These are phyloP conservation scores for Sphagnum fallax DNA, from an alignment of 228 moss, liverwort and hornwort species.

Conservation along the genomic window DNA sequence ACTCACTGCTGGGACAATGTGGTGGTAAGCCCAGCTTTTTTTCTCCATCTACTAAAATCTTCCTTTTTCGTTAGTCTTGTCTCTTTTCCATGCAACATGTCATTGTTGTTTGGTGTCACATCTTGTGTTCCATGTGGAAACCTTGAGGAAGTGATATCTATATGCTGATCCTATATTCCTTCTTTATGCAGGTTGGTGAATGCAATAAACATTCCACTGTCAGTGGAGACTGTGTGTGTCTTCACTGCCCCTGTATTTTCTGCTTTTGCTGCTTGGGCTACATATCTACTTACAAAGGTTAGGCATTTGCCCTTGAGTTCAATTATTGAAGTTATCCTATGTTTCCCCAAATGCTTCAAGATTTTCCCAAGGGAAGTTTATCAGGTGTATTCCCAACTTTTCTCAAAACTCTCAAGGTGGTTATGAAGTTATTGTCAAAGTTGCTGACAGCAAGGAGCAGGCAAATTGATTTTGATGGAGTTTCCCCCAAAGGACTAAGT, in stretches of 20 bases:
- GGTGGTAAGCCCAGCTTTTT: slow-evolving; percentile 67
- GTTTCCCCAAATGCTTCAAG: not conserved
- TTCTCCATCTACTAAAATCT: slow-evolving; percentile 1
- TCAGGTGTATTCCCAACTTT: too few relatives aligned
- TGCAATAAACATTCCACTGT: slow-evolving; percentile 81
- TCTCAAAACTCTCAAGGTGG: too few relatives aligned
- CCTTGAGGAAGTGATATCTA: too few relatives aligned
- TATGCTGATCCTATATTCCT: too few relatives aligned
- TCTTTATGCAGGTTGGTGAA: slow-evolving; percentile 70
- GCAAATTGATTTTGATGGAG: too few relatives aligned
- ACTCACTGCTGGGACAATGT: slow-evolving; percentile 94
- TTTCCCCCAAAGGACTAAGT: too few relatives aligned
- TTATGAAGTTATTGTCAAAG: too few relatives aligned
- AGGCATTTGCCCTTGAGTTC: slow-evolving; percentile 2
- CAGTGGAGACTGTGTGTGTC: slow-evolving; percentile 96
- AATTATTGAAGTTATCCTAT: not conserved
- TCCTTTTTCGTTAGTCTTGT: not conserved
- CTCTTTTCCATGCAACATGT: not conserved
- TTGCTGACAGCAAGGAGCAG: too few relatives aligned
- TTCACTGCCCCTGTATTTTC: slow-evolving; percentile 97
- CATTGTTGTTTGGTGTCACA: not conserved
- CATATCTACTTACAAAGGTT: slow-evolving; percentile 87
- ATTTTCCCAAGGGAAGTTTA: not conserved
- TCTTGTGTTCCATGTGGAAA: too few relatives aligned
- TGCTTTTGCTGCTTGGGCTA: slow-evolving; percentile 95